Conservation (phyloP, 768 basidiomycete genomes). For the Mrakia gelida region DNA sequence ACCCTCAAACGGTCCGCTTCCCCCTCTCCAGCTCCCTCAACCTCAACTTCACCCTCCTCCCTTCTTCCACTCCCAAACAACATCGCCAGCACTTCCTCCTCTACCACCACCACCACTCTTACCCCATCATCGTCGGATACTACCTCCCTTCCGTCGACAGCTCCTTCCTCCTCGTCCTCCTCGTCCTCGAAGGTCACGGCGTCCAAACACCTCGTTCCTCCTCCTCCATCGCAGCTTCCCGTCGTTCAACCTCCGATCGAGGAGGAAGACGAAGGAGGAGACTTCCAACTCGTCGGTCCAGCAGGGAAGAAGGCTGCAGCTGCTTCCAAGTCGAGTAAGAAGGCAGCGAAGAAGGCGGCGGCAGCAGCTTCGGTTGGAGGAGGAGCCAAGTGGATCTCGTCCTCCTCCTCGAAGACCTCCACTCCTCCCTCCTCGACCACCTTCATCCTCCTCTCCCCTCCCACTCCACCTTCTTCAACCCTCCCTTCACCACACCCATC, state of each 20-base stretch:
- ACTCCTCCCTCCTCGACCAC: neutral
- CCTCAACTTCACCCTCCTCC: neutral
- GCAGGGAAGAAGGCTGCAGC: neutral
- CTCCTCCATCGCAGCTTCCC: neutral
- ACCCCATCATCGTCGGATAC: neutral
- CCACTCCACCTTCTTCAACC: neutral
- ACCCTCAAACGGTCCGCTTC: neutral
- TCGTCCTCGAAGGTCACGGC: neutral
- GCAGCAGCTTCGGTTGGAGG: neutral
- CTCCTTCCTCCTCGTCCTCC: neutral
- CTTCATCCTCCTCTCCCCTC: neutral
- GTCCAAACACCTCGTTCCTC: neutral
- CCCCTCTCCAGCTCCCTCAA: neutral
- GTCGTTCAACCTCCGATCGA: neutral
- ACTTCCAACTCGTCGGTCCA: conserved; percentile 5
- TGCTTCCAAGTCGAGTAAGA: neutral
- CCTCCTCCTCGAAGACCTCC: neutral
- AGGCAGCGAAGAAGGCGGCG: conserved; percentile 11
- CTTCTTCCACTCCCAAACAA: neutral
- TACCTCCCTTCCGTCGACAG: neutral
- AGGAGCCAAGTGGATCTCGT: neutral
- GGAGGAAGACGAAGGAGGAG: neutral
- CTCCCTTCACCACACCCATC: neutral
- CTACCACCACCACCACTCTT: neutral
- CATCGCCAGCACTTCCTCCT: neutral